Evolutionary conservation across 306 rosid genomes (phyloP), one percentile per base, ranked within the genome.

Genomic region (Prunus davidiana): DNA sequence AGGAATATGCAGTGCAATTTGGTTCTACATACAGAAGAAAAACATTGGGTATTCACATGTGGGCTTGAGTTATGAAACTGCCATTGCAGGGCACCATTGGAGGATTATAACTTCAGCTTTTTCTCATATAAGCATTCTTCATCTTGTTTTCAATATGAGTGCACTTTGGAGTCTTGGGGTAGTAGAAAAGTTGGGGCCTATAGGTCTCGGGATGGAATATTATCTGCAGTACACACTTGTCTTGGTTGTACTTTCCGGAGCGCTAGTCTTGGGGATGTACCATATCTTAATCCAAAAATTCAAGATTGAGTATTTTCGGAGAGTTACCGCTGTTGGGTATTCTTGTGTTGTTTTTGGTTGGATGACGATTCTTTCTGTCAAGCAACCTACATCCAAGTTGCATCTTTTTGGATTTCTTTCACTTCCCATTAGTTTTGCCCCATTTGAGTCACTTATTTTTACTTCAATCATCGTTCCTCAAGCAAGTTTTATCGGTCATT

Each of bases 311-410:
- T 89, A 92, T 79, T 95, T 92, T 75, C 90, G 96, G 8, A 84
- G 98, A 57, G 96, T 92, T 41, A 90, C 97, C 0, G 97, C 98
- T 77, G 97, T 95, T 76, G 98, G 98, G 4, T 95, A 95, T 80
- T 95, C 98, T n/a, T 95, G 98, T 76, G 98, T 95, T 77, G 98
- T 95, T 78, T 95, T 95, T 62, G 98, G 97, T 66, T 95, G 98
- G 98, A 95, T 95, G 98, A 95, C 98, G 6, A 89, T 95, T 80
- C 96, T 95, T 64, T 86, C 97, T 8, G 95, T 95, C 77, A 95
- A 84, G 88, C 97, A 95, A 43, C 98, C 98, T 10, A 90, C 97
- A 9, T 89, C 97, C 3, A 92, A 90, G 84, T 76, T 95, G 87
- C 82, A 95, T n/a, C 96, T 95, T 45, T 95, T 95, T 61, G 98